Percentiles rank a stretch among this genome's conserved stretches.
These are phyloP conservation scores for Calocera cornea DNA, from an alignment of 768 basidiomycete species.

Conservation along the genomic window DNA sequence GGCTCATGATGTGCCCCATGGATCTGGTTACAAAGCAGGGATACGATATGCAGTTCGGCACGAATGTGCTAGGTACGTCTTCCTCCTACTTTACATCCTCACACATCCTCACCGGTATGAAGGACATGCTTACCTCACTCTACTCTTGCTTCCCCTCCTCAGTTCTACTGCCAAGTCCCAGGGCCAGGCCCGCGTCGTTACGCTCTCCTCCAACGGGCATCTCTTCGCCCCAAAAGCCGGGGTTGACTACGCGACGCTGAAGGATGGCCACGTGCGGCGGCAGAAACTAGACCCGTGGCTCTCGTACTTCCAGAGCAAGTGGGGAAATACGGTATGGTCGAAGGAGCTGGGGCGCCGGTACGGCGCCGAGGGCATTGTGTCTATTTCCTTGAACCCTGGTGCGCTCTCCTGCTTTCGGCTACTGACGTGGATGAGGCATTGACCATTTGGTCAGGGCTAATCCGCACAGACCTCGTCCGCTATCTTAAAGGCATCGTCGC, in stretches of 20 bases:
- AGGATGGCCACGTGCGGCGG: background rate
- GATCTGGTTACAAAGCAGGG: constrained; percentile 4
- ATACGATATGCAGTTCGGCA: constrained; percentile 10
- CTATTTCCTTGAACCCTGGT: background rate
- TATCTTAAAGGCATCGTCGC: background rate
- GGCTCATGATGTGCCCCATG: background rate
- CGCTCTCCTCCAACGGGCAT: background rate
- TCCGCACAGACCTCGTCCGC: background rate
- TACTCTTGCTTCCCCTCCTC: background rate
- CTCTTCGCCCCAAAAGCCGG: background rate
- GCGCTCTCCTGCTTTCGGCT: background rate
- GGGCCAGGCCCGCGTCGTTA: background rate
- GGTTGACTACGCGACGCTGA: background rate
- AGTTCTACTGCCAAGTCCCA: background rate
- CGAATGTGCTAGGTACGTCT: constrained; percentile 5
- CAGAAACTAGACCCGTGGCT: background rate
- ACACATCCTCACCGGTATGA: too few species aligned
- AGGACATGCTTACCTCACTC: background rate
- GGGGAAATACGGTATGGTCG: background rate
- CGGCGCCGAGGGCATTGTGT: background rate
- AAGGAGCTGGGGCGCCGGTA: constrained; percentile 2
- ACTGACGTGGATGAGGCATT: background rate
- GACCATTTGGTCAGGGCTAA: too few species aligned
- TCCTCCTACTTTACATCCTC: too few species aligned
- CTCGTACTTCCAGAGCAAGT: constrained; percentile 5